Evolutionary conservation across 805 yeast genomes (phyloP), one percentile per base, ranked within the genome.

Genomic region (Spathaspora passalidarum): DNA sequence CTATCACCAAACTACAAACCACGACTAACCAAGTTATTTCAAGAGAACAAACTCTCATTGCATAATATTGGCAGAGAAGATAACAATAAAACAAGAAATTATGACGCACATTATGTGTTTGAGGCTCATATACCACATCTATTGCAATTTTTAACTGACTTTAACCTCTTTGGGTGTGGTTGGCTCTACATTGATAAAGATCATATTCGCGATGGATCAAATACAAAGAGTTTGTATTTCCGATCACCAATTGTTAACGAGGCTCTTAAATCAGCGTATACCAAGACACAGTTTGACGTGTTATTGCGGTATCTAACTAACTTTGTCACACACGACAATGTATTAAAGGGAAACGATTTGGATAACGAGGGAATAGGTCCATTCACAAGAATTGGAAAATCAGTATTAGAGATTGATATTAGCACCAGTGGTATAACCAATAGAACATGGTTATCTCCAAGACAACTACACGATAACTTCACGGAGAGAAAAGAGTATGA

Each of bases 41-140:
- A 69, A 19, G 75, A 56, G 13, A 17, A 40, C 9, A 40, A 38
- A 34, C n/a, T 47, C 17, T 22, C 40, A 4, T 37, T 47, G 6
- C 14, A 17, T 13, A 16, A n/a, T 2, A 26, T 43, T 19, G 43
- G 36, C 4, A 47, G 43, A 38, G 38, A 11, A n/a, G 44, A 22
- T 16, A 40, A 19, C 14, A 40, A 32, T 9, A 20, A 29, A 38
- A 43, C 39, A 13, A 22, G 9, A 14, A 26, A 32, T 13, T 21
- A 37, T n/a, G 43, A 25, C 17, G 40, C 26, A 18, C 42, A 42
- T 16, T 46, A 51, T 29, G 51, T 69, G 0, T 88, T 70, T 60
- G 99, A 94, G 56, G 72, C 90, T 0, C 98, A 94, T 57, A 74
- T 92, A 10, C 90, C 96, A 0, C 85, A 72, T 54, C 57, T 79